Conservation (phyloP, 495 filamentous ascomycete species). For the Thozetella sp. region DNA sequence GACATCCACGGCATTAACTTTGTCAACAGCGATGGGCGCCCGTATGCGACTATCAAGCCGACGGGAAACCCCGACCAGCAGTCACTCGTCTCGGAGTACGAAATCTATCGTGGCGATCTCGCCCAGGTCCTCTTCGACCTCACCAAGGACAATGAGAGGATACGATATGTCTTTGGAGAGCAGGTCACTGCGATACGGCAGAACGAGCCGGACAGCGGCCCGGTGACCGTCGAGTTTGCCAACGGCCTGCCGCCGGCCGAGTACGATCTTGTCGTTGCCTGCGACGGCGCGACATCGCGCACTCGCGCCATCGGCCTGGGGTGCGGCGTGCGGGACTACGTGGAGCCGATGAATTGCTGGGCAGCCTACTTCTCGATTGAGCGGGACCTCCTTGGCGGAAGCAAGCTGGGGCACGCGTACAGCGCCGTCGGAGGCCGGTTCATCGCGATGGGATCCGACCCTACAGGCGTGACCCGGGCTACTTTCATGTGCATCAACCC, state of each 20-base stretch:
- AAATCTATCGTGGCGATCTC: constrained; percentile 23
- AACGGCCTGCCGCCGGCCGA: constrained; percentile 26
- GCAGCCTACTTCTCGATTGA: constrained; percentile 40
- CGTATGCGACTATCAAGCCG: constrained; percentile 14
- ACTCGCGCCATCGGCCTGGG: constrained; percentile 46
- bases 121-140: constrained; percentile 19
- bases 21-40: constrained; percentile 16
- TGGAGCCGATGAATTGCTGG: constrained; percentile 35
- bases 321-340: constrained; percentile 37
- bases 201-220: constrained; percentile 17
- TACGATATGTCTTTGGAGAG: constrained; percentile 19
- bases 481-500: constrained; percentile 30
- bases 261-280: constrained; percentile 51
- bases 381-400: constrained; percentile 36
- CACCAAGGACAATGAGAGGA: constrained; percentile 22
- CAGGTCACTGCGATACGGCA: constrained; percentile 23
- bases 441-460: constrained; percentile 32
- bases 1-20: constrained; percentile 24
- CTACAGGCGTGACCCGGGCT: constrained; percentile 27
- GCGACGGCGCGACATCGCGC: constrained; percentile 49
- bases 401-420: constrained; percentile 28
- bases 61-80: constrained; percentile 24
- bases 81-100: constrained; percentile 14
- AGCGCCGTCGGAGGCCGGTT: constrained; percentile 37
- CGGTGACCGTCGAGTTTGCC: constrained; percentile 20